Base-by-base conservation (phyloP, 23 red algal genomes). In the Gracilaria caudata region DNA sequence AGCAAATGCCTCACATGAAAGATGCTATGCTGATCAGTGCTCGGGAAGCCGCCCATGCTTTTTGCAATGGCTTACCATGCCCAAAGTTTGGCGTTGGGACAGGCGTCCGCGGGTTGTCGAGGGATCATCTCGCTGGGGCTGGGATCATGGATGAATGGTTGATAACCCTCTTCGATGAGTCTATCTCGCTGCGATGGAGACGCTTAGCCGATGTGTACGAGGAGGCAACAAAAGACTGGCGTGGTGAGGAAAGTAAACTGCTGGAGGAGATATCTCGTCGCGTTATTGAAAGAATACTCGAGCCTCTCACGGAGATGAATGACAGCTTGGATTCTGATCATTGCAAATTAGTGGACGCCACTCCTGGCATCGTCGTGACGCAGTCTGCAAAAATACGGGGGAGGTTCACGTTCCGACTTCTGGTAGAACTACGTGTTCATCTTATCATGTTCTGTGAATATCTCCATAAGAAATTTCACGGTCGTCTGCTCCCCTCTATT, bases 121-220 rank as follows among this genome's bases (percentile, higher is more conserved):
- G 85, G 38, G 85, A 79, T 51, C 85, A 89, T 79, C 55, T 89
- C 25, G 85, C 85, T 43, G 85, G 85, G 36, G 49, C 85, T 6
- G 73, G 73, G 25, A 89, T 68, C 47, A 89, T 89, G 85, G 74
- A 89, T 58, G 85, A 89, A 36, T 89, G 85, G 85, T 47, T 89
- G 28, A 30, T 79, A 19, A 58, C 30, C n/a, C 68, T 89, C 16
- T 73, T 89, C 16, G 72, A 89, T 33, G 64, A 68, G 13, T 38
- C 64, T 14, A 30, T 65, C 34, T 64, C 57, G n/a, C 28, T 51
- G 54, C 68, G 74, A 61, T 89, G 85, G 85, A 55, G 32, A 24
- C 34, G 23, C 33, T 43, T 89, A 16, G 68, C 85, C 8, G 57
- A 78, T 12, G 73, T 76, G 16, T 89, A 89, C 57, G 85, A 89